Conservation (phyloP, 2,329 filamentous ascomycete genomes). For the Raffaelea deltoideospora region DNA sequence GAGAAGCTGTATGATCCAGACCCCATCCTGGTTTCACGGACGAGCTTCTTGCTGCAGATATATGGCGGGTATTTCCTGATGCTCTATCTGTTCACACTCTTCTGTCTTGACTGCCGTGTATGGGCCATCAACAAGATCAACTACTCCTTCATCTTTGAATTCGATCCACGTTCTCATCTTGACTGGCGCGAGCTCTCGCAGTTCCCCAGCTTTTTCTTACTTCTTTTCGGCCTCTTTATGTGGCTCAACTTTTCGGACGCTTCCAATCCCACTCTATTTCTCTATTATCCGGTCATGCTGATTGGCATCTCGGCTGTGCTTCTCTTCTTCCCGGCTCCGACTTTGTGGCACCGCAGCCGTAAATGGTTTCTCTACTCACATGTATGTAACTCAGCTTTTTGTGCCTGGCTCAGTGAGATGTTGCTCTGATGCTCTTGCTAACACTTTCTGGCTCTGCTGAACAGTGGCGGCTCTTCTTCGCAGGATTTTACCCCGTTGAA, state of each 20-base stretch:
- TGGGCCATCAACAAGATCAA: constrained; percentile 84
- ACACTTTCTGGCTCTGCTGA: no score
- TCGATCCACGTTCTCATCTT: constrained; percentile 69
- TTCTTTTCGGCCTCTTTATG: constrained; percentile 64
- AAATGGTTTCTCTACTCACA: constrained; percentile 84
- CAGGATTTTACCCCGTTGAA: constrained; percentile 83
- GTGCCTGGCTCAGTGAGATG: no score
- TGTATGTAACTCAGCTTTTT: no score
- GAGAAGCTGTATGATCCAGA: constrained; percentile 37
- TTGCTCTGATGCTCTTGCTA: no score
- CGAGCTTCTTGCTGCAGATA: constrained; percentile 66
- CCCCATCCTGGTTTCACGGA: constrained; percentile 30
- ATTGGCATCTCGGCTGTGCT: constrained; percentile 52
- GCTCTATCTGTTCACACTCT: constrained; percentile 66
- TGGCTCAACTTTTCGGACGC: constrained; percentile 77
- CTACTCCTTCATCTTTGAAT: constrained; percentile 93
- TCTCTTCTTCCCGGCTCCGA: constrained; percentile 59
- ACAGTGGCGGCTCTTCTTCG: constrained; percentile 70
- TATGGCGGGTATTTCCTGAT: constrained; percentile 88
- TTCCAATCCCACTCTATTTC: constrained; percentile 51
- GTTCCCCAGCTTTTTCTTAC: constrained; percentile 71
- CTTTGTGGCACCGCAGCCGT: constrained; percentile 62
- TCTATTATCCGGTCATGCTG: constrained; percentile 77
- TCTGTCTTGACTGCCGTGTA: constrained; percentile 68
- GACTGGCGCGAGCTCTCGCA: constrained; percentile 83